Conservation (phyloP, 2,329 filamentous ascomycete genomes). For the Colletotrichum sp. region DNA sequence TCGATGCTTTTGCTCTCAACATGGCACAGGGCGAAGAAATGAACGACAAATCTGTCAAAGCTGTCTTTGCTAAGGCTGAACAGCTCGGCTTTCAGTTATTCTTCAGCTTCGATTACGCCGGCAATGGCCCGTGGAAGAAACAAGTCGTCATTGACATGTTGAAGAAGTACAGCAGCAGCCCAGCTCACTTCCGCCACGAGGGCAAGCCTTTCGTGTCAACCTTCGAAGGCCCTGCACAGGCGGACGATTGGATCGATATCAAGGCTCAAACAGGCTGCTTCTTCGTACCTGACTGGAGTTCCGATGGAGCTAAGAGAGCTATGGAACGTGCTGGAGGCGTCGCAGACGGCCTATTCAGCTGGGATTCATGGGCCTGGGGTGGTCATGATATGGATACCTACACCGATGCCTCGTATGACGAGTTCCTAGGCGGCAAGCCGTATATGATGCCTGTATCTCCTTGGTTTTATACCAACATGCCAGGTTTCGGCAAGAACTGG, state of each 20-base stretch:
- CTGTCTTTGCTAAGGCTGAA: constrained; percentile 10
- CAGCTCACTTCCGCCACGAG: constrained; percentile 25
- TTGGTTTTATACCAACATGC: constrained; percentile 66
- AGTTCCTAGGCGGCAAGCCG: constrained; percentile 12
- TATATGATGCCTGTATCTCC: constrained; percentile 61
- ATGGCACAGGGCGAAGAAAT: neutral
- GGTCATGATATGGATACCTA: constrained; percentile 17
- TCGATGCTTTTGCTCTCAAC: too few relatives aligned
- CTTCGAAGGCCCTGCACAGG: constrained; percentile 46
- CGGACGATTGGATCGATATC: constrained; percentile 47
- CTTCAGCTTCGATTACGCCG: constrained; percentile 27
- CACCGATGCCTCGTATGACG: constrained; percentile 22
- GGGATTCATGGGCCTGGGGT: constrained; percentile 40
- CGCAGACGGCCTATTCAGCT: constrained; percentile 40
- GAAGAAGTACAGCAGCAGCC: neutral
- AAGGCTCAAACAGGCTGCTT: constrained; percentile 41
- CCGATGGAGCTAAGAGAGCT: constrained; percentile 26
- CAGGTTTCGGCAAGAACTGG: constrained; percentile 65
- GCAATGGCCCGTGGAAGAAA: constrained; percentile 19
- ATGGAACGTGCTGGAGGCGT: constrained; percentile 6
- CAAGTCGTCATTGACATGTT: neutral
- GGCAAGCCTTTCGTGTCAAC: constrained; percentile 42
- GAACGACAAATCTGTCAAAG: neutral
- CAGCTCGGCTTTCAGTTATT: constrained; percentile 30
- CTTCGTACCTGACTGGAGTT: constrained; percentile 51